phyloP scores from a whole-genome alignment of 2,329 filamentous ascomycete species.

The Colletotrichum camelliae region DNA sequence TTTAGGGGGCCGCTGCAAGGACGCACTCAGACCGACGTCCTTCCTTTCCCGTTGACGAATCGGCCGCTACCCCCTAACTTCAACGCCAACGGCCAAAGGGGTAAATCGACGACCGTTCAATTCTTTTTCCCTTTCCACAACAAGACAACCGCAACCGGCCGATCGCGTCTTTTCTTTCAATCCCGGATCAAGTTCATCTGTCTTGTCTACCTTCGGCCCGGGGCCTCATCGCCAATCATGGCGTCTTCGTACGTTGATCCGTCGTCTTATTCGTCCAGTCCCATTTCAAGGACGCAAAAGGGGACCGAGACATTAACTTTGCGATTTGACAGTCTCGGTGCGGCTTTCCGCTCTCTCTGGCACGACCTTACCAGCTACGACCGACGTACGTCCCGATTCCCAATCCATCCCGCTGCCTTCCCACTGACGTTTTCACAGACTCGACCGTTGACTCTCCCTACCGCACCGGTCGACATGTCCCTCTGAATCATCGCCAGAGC shows the following conservation, averaged over 20 bases:
- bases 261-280: background rate
- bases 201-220: slow-evolving; percentile 10
- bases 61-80: slow-evolving; percentile 19
- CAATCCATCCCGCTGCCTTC: background rate
- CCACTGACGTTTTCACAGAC: slow-evolving; percentile 60
- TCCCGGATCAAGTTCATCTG: slow-evolving; percentile 11
- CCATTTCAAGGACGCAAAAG: slow-evolving; percentile 1
- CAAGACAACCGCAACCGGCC: slow-evolving; percentile 13
- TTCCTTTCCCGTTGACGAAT: slow-evolving; percentile 15
- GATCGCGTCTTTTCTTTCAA: background rate
- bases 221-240: slow-evolving; percentile 21
- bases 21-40: background rate
- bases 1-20: background rate
- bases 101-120: slow-evolving; percentile 9
- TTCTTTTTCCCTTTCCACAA: background rate
- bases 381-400: slow-evolving; percentile 56
- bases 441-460: slow-evolving; percentile 93
- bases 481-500: slow-evolving; percentile 77
- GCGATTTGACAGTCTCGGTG: slow-evolving; percentile 59
- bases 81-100: slow-evolving; percentile 20
- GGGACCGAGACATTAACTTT: slow-evolving; percentile 21
- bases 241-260: slow-evolving; percentile 22
- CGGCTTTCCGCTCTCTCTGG: slow-evolving; percentile 90
- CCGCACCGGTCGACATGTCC: slow-evolving; percentile 87
- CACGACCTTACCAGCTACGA: slow-evolving; percentile 83